phyloP scores from a whole-genome alignment of 768 basidiomycete species.

The Galerina marginata region DNA sequence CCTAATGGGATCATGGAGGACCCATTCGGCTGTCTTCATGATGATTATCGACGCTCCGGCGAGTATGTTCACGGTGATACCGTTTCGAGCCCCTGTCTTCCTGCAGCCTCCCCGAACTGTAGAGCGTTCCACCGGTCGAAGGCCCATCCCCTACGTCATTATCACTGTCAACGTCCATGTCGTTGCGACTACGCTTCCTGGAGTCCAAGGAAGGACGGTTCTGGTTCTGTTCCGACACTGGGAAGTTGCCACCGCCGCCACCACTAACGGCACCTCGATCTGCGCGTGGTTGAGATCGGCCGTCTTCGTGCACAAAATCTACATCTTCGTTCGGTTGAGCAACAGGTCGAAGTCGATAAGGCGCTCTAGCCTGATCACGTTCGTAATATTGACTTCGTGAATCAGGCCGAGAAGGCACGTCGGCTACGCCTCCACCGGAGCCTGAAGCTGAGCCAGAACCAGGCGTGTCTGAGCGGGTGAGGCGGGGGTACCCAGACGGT shows the following conservation, averaged over 20 bases:
- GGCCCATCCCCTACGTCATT: constrained; percentile 45
- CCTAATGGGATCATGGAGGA: constrained; percentile 23
- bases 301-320: constrained; percentile 62
- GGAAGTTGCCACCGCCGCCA: constrained; percentile 36
- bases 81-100: constrained; percentile 64
- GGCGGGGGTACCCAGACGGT: constrained; percentile 37
- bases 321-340: constrained; percentile 50
- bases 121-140: constrained; percentile 32
- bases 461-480: constrained; percentile 63
- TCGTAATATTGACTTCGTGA: constrained; percentile 50
- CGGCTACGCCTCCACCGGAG: constrained; percentile 30
- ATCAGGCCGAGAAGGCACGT: constrained; percentile 57
- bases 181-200: constrained; percentile 63
- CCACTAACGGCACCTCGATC: constrained; percentile 33
- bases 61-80: constrained; percentile 55
- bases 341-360: constrained; percentile 59
- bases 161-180: constrained; percentile 68
- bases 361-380: constrained; percentile 40
- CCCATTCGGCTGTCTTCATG: constrained; percentile 43
- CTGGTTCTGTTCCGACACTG: constrained; percentile 41
- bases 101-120: constrained; percentile 40
- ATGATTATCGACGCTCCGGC: constrained; percentile 43
- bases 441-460: constrained; percentile 57
- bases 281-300: constrained; percentile 40
- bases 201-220: constrained; percentile 42